phyloP scores from a whole-genome alignment of 192 early-diverging fungal genomes.

The Coemansia umbellata region DNA sequence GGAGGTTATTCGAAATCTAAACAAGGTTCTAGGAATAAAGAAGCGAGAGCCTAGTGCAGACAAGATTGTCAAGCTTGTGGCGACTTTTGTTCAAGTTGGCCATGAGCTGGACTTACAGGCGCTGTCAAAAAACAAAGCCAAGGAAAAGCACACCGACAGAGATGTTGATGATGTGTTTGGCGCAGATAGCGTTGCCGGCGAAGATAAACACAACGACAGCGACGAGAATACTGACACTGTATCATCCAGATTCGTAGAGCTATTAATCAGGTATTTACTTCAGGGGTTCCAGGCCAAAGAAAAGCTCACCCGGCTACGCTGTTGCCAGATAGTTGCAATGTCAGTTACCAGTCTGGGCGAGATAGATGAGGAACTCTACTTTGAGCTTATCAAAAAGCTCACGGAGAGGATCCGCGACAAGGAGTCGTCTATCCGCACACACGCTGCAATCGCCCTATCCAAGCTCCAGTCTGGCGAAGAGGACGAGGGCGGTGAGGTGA shows the following conservation, averaged over 20 bases:
- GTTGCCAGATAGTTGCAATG: conserved; percentile 73
- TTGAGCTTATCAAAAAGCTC: conserved; percentile 62
- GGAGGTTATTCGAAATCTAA: conserved; percentile 75
- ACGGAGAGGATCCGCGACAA: conserved; percentile 74
- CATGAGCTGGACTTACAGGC: conserved; percentile 56
- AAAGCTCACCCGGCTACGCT: conserved; percentile 68
- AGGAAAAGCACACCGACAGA: neutral
- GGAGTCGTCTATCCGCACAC: conserved; percentile 70
- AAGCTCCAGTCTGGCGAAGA: conserved; percentile 67
- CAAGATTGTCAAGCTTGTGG: conserved; percentile 68
- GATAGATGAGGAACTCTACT: conserved; percentile 77
- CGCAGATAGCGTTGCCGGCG: neutral
- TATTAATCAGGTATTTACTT: conserved; percentile 64
- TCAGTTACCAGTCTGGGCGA: conserved; percentile 69
- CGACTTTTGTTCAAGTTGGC: conserved; percentile 67
- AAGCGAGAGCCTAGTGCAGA: conserved; percentile 70
- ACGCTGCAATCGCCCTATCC: conserved; percentile 74
- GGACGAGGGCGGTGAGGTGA: conserved; percentile 58
- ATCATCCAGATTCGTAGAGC: conserved; percentile 67
- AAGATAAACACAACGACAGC: conserved; percentile 11
- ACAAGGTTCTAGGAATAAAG: conserved; percentile 71
- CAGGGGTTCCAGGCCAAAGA: conserved; percentile 79
- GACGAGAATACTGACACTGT: conserved; percentile 50
- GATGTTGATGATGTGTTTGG: conserved; percentile 37
- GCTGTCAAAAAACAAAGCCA: conserved; percentile 16